These are phyloP conservation scores for Tetracentron sinense DNA, from an alignment of 164 flowering plant genomes.

Conservation along the genomic window DNA sequence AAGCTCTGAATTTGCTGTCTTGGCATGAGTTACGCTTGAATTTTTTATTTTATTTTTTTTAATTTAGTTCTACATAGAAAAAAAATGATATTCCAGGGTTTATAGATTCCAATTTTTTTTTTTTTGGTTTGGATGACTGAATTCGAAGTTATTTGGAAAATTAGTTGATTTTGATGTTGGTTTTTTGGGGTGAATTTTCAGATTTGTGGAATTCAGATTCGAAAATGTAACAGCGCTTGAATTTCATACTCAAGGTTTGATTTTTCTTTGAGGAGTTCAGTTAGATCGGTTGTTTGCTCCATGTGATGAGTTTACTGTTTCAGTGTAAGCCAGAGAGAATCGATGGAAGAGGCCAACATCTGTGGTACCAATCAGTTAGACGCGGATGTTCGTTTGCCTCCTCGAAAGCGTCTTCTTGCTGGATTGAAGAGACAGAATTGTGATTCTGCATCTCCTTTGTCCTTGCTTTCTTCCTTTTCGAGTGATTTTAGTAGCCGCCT, in stretches of 20 bases:
- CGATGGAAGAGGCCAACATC: slow-evolving; percentile 46
- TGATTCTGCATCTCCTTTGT: slow-evolving; percentile 24
- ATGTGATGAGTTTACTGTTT: not conserved
- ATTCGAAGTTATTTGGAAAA: not conserved
- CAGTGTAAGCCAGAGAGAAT: not conserved
- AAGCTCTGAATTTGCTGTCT: not conserved
- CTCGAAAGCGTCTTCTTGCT: slow-evolving; percentile 85
- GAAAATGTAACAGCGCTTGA: not conserved
- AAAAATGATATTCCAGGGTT: not conserved
- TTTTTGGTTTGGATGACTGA: slow-evolving; percentile 5
- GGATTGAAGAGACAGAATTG: slow-evolving; percentile 70
- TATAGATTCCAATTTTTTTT: no score
- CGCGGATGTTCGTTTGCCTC: slow-evolving; percentile 74
- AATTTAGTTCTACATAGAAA: no score
- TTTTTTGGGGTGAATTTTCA: no score
- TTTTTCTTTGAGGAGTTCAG: not conserved
- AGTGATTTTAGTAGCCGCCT: slow-evolving; percentile 37
- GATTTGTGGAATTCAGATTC: no score
- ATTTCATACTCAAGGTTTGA: not conserved
- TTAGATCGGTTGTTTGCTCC: not conserved
- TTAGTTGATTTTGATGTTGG: not conserved
- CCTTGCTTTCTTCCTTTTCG: slow-evolving; percentile 26
- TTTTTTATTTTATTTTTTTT: not conserved
- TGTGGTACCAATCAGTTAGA: slow-evolving; percentile 58
- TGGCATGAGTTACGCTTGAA: no score